Evolutionary conservation across 352 stramenopile species (phyloP), one percentile per base, ranked within the genome.

Genomic region (Pythium biforme): DNA sequence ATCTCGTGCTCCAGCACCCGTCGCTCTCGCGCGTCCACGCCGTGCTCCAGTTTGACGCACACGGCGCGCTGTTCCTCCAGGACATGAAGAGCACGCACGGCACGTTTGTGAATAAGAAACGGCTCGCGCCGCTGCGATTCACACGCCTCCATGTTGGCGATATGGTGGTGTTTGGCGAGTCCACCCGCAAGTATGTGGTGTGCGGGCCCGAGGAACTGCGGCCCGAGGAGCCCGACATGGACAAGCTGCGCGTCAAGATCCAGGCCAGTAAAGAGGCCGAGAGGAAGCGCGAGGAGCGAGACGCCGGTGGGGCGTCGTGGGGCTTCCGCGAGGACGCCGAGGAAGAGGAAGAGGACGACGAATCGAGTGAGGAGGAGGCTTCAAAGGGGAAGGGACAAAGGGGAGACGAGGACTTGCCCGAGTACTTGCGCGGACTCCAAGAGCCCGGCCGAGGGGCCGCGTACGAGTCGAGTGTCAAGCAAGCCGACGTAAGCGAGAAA

Each of bases 81-180:
- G 89, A 97, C 68, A 55, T 89, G 25, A 66, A 66, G 40, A 95
- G 84, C 69, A 94, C 87, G 8, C 81, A 96, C 58, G 89, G 89
- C 37, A 95, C 83, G 47, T 89, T 82, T 43, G 69, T 97, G 34
- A 96, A 96, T 66, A 96, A 96, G 72, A 77, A 77, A 29, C 77
- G 81, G 10, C 46, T 81, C 10, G 14, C 55, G 11, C 34, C 76
- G 2, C 60, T 74, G 5, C 70, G 88, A 31, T 93, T 85, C 54
- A 61, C 79, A 64, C 73, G 73, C 8, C 62, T 97, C 43, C 69
- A 89, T 55, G 81, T 96, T 41, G 89, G 89, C 29, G 89, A 96
- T 70, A 66, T 97, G 40, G 19, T 97, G 15, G 81, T 75, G 19
- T 97, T 97, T 71, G 89, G 86, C n/a, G 86, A 94, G 54, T 95